Evolutionary conservation across 257 asterid species (phyloP), one percentile per base, ranked within the genome.

Genomic region (Parsonsia alboflavescens): DNA sequence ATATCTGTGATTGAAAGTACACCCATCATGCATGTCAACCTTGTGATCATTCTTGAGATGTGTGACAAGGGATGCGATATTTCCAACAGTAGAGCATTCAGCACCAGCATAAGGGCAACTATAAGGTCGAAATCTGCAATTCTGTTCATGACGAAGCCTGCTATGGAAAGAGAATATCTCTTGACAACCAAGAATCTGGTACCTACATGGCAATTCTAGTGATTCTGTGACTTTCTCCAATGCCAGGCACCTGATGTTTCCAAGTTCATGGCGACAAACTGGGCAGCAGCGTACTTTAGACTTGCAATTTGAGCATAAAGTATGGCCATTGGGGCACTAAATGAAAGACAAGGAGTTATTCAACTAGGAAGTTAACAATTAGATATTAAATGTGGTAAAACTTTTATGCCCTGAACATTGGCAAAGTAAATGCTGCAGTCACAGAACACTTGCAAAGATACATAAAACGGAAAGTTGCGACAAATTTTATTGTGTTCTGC

Each of bases 221-320:
- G 87, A 81, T 70, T 81, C 87, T 12, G 87, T 83, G 15, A 81
- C 77, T 81, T 77, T 84, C 80, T 84, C 85, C 80, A 84, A 75
- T n/a, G 85, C 87, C 73, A 84, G 59, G 73, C 87, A 81, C 72
- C 87, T 78, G 65, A 84, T 84, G 83, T 84, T 81, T 72, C 87
- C 87, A 73, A 84, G 87, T 58, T 84, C 87, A 41, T 79, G 84
- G 65, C 83, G 83, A 64, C 87, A 84, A 48, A 81, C 80, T 59
- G 87, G 87, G 72, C 87, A 84, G 21, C 70, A 36, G 50, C 50
- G 70, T 39, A 65, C 70, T 39, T 65, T 65, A 2, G 70, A 65
- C 70, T 57, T 73, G 70, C 39, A 24, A 26, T 73, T 73, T 13
- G 61, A 49, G 45, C 59, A 46, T 45, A 69, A 69, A 6, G 59